These are phyloP conservation scores for Aspergillus fructus DNA, from an alignment of 2,329 filamentous ascomycete species.

Conservation along the genomic window DNA sequence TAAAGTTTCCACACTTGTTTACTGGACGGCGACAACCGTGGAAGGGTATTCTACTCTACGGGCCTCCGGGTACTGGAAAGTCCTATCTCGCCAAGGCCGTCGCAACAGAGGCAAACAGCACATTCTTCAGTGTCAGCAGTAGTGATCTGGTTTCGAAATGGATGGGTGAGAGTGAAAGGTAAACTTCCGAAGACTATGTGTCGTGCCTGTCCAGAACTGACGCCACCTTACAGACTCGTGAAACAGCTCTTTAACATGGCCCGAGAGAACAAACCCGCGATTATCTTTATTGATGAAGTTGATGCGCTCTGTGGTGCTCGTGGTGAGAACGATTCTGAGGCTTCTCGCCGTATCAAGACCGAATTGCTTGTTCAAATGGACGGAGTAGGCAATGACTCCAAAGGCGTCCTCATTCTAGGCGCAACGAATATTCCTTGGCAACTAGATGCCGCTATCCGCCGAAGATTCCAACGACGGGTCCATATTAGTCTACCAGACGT, in stretches of 20 bases:
- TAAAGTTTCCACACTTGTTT: constrained; percentile 97
- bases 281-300: constrained; percentile 98
- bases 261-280: constrained; percentile 94
- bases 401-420: constrained; percentile 88
- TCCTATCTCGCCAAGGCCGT: constrained; percentile 97
- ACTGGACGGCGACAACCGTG: constrained; percentile 94
- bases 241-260: constrained; percentile 98
- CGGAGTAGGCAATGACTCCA: constrained; percentile 92
- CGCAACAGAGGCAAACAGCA: constrained; percentile 96
- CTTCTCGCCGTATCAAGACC: constrained; percentile 95
- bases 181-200: constrained; percentile 26
- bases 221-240: constrained; percentile 64
- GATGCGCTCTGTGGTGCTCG: constrained; percentile 93
- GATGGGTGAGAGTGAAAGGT: constrained; percentile 99
- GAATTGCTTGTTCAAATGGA: constrained; percentile 99
- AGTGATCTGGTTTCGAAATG: constrained; percentile 97
- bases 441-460: constrained; percentile 89
- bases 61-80: constrained; percentile 95
- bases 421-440: constrained; percentile 99
- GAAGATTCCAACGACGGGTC: constrained; percentile 92
- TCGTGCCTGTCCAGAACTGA: not conserved
- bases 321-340: constrained; percentile 94
- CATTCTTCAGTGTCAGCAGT: constrained; percentile 97
- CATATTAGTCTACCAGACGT: constrained; percentile 91
- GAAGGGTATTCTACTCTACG: constrained; percentile 96